A percentile compares a stretch with the other conserved stretches of the same genome.
These are phyloP conservation scores for Alternaria burnsii DNA, from an alignment of 2,329 filamentous ascomycete genomes.

Conservation along the genomic window DNA sequence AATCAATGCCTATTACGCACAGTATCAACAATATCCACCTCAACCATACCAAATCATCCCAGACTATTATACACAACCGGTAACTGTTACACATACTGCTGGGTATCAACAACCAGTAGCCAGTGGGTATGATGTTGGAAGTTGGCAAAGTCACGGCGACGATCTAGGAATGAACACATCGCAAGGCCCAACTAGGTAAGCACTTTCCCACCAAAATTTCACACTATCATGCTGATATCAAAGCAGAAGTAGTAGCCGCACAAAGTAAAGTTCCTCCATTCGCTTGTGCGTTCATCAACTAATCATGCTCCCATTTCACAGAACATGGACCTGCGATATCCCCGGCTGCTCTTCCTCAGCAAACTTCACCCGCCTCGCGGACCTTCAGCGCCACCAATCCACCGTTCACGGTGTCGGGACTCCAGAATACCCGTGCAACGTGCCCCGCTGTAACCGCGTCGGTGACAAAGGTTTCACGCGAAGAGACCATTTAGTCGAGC, in stretches of 20 bases:
- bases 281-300: not conserved
- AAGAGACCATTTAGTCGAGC: slow-evolving; percentile 66
- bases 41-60: slow-evolving; percentile 39
- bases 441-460: slow-evolving; percentile 42
- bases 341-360: slow-evolving; percentile 43
- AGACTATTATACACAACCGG: slow-evolving; percentile 32
- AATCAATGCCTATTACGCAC: slow-evolving; percentile 40
- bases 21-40: slow-evolving; percentile 42
- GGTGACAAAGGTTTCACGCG: slow-evolving; percentile 61
- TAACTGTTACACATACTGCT: slow-evolving; percentile 11
- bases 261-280: slow-evolving; percentile 22
- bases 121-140: slow-evolving; percentile 18
- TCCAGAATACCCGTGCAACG: slow-evolving; percentile 45
- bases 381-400: slow-evolving; percentile 48
- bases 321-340: slow-evolving; percentile 45
- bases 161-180: slow-evolving; percentile 1
- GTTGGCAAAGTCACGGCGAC: slow-evolving; percentile 23
- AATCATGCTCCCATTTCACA: slow-evolving; percentile 18
- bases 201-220: not conserved
- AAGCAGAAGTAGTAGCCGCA: slow-evolving; percentile 28
- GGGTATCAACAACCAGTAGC: slow-evolving; percentile 21
- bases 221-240: not conserved
- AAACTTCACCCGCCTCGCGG: slow-evolving; percentile 46
- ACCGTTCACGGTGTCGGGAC: slow-evolving; percentile 43
- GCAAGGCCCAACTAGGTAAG: slow-evolving; percentile 23